A percentile compares a stretch with the other conserved stretches of the same genome.
These are phyloP conservation scores for Cyberlindnera misumaiensis DNA, from an alignment of 805 yeast species.

Conservation along the genomic window DNA sequence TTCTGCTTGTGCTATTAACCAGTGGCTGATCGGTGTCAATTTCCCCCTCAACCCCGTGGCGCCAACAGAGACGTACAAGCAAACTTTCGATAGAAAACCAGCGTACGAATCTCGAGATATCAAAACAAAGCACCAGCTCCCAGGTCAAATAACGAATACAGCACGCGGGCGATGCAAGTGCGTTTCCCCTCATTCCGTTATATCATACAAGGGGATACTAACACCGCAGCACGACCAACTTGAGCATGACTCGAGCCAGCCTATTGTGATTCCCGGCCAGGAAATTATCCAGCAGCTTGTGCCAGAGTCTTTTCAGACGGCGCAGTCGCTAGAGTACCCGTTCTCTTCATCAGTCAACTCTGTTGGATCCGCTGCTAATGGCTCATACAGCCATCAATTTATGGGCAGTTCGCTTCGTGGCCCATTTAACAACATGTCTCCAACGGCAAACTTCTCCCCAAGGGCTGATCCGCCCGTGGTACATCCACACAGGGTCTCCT, in stretches of 20 bases:
- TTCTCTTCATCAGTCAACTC: slow-evolving; percentile 23
- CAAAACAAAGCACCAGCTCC: no score
- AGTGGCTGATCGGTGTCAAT: no score
- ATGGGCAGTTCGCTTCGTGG: slow-evolving; percentile 16
- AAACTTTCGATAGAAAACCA: no score
- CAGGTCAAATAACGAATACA: no score
- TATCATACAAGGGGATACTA: neutral
- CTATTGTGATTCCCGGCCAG: slow-evolving; percentile 26
- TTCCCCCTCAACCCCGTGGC: no score
- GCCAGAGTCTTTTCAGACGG: slow-evolving; percentile 24
- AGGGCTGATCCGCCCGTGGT: slow-evolving; percentile 21
- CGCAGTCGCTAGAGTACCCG: slow-evolving; percentile 19
- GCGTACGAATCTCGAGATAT: no score
- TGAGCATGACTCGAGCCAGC: slow-evolving; percentile 21
- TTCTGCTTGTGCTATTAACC: no score
- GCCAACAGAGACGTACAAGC: no score
- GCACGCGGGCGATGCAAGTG: no score
- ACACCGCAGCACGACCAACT: slow-evolving; percentile 10
- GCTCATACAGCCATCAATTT: slow-evolving; percentile 16
- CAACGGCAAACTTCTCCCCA: slow-evolving; percentile 20
- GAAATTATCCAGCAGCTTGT: slow-evolving; percentile 11
- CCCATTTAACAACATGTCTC: slow-evolving; percentile 17
- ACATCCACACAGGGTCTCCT: slow-evolving; percentile 9
- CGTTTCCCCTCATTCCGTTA: neutral
- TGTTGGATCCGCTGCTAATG: slow-evolving; percentile 14